A percentile compares a stretch with the other conserved stretches of the same genome.
These are phyloP conservation scores for Talaromyces wortmannii DNA, from an alignment of 495 filamentous ascomycete species.

Conservation along the genomic window DNA sequence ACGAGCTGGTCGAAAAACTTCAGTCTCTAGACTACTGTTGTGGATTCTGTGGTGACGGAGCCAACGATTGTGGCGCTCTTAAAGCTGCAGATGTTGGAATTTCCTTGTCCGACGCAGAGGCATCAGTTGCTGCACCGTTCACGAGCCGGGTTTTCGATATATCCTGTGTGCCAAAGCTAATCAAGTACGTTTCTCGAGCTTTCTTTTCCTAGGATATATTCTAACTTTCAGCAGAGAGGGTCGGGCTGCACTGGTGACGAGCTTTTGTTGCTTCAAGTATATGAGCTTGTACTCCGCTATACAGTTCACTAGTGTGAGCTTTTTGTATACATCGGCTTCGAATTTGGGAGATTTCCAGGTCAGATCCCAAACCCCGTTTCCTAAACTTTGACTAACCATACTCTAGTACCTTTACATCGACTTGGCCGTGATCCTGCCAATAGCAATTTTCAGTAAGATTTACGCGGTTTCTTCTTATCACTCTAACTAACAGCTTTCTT, in stretches of 20 bases:
- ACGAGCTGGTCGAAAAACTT: constrained; percentile 94
- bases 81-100: constrained; percentile 99
- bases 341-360: constrained; percentile 97
- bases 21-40: constrained; percentile 94
- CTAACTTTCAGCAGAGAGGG: constrained; percentile 58
- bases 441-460: constrained; percentile 87
- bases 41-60: constrained; percentile 96
- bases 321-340: constrained; percentile 89
- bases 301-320: constrained; percentile 98
- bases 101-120: constrained; percentile 94
- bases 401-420: constrained; percentile 87
- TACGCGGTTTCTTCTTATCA: neutral
- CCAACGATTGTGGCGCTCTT: constrained; percentile 95
- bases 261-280: constrained; percentile 99
- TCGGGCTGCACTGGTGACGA: constrained; percentile 88
- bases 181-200: constrained; percentile 44
- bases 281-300: constrained; percentile 99
- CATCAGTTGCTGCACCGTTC: constrained; percentile 95
- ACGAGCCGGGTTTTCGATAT: constrained; percentile 96
- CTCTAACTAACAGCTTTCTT: constrained; percentile 1
- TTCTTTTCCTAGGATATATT: neutral
- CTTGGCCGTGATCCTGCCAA: constrained; percentile 83
- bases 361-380: constrained; percentile 4
- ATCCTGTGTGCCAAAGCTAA: constrained; percentile 90
- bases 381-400: constrained; percentile 9